Base-by-base conservation (phyloP, 768 basidiomycete genomes). In the Suillus americanus region DNA sequence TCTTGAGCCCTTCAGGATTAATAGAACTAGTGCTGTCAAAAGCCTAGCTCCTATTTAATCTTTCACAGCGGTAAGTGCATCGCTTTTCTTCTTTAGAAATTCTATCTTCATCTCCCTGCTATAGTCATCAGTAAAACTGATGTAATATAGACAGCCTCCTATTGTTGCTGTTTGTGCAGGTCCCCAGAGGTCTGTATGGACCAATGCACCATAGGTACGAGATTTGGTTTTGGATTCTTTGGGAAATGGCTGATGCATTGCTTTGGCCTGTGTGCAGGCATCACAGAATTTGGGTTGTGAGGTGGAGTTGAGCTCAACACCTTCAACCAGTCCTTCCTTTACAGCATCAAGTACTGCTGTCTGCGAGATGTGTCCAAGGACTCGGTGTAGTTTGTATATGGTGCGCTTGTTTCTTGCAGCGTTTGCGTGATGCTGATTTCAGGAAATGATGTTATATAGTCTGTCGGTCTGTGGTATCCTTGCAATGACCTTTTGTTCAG, bases 121-220 rank as follows among this genome's bases (percentile, higher is more conserved):
- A 25, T 67, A 61, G 38, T 81, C 75, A 56, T 83, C 78, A 0
- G 70, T 79, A 60, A 77, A 82, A 0, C 71, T 76, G 20, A 71
- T 63, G 48, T 76, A 77, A 56, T 82, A 82, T 1, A 55, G 33
- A 1, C 69, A 51, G 23, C 77, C 73, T 0, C 73, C 71, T 1
- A 70, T 25, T 0, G 10, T 37, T 40, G 33, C 25, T 0, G 41
- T 57, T 3, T 63, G 62, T 0, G 30, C 46, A 30, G 35, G 60
- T 65, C 62, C 62, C 62, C 54, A 63, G 0, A 63, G 16, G 12
- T 57, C 9, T 68, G 33, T 57, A 9, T 57, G 56, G 6, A 57
- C 64, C 23, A 64, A 57, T 16, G 69, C 63, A 0, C 23, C 60
- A 33, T 33, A 51, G 33, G 33, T 33, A 3, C 5, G 33, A 0